Percentiles rank a stretch among this genome's conserved stretches.
Conservation (phyloP, 305 asterid genomes). For the Caryopteris hybrid region DNA sequence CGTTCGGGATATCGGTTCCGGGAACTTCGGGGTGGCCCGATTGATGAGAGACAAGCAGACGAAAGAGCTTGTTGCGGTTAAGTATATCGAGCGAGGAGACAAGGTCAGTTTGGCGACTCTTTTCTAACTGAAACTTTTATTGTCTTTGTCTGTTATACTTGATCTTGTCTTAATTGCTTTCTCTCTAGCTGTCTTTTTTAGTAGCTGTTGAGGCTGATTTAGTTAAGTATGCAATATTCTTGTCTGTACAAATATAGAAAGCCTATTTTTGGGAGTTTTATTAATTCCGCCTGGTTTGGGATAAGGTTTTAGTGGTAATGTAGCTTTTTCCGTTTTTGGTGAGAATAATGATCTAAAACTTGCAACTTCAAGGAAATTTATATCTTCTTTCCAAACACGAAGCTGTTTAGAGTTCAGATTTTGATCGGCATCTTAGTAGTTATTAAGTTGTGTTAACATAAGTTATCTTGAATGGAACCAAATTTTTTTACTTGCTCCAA, state of each 20-base stretch:
- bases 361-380: not conserved
- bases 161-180: not conserved
- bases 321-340: conserved; percentile 14
- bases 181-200: not conserved
- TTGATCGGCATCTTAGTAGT: not conserved
- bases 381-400: not conserved
- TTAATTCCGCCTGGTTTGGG: not conserved
- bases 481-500: not conserved
- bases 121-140: not conserved
- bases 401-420: not conserved
- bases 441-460: not conserved
- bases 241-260: conserved; percentile 34
- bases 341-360: not conserved
- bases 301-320: not conserved
- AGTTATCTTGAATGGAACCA: not conserved
- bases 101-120: conserved; percentile 39
- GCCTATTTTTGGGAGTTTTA: conserved; percentile 1
- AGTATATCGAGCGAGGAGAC: conserved; percentile 87
- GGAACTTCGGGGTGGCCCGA: conserved; percentile 83
- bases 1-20: conserved; percentile 79
- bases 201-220: conserved; percentile 7
- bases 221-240: conserved; percentile 19
- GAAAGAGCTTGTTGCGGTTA: conserved; percentile 74
- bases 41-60: conserved; percentile 85
- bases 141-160: not conserved